Evolutionary conservation across 768 basidiomycete species (phyloP).

Genomic region (Lanmaoa rubissima): DNA sequence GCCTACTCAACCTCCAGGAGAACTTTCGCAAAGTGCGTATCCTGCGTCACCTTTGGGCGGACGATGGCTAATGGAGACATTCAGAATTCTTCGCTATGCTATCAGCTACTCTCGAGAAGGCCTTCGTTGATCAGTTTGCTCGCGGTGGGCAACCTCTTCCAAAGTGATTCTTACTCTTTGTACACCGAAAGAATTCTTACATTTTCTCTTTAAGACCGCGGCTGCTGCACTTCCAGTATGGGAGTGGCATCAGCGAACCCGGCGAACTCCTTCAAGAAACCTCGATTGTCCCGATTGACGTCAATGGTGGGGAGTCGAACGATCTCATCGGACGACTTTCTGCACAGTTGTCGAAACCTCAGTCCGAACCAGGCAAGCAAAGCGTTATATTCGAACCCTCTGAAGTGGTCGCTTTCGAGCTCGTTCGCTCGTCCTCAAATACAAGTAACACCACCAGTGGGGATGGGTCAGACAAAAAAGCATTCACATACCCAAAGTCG

Average conservation of each 20-base stretch:
- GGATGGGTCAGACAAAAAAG: constrained; percentile 26
- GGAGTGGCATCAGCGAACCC: constrained; percentile 38
- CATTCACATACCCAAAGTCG: constrained; percentile 59
- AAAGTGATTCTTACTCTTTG: constrained; percentile 25
- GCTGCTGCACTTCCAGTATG: constrained; percentile 59
- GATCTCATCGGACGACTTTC: constrained; percentile 56
- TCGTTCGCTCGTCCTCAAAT: constrained; percentile 31
- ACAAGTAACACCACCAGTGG: constrained; percentile 12
- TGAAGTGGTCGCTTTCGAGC: constrained; percentile 60
- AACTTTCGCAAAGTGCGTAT: constrained; percentile 41
- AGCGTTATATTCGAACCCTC: constrained; percentile 64
- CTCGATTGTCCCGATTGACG: constrained; percentile 52
- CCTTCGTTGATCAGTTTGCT: constrained; percentile 38
- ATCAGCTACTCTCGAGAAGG: constrained; percentile 43
- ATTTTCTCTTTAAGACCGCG: constrained; percentile 26
- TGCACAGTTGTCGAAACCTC: constrained; percentile 33
- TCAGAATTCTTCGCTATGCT: constrained; percentile 52
- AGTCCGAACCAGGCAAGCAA: constrained; percentile 36
- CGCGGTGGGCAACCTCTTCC: constrained; percentile 32
- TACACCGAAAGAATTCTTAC: constrained; percentile 2
- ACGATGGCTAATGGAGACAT: constrained; percentile 5
- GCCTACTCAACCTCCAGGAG: constrained; percentile 38
- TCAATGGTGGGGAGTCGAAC: constrained; percentile 43
- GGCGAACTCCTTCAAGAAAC: constrained; percentile 35
- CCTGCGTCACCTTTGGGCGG: neutral